These are phyloP conservation scores for Alternaria postmessia DNA, from an alignment of 2,329 filamentous ascomycete genomes.

Conservation along the genomic window DNA sequence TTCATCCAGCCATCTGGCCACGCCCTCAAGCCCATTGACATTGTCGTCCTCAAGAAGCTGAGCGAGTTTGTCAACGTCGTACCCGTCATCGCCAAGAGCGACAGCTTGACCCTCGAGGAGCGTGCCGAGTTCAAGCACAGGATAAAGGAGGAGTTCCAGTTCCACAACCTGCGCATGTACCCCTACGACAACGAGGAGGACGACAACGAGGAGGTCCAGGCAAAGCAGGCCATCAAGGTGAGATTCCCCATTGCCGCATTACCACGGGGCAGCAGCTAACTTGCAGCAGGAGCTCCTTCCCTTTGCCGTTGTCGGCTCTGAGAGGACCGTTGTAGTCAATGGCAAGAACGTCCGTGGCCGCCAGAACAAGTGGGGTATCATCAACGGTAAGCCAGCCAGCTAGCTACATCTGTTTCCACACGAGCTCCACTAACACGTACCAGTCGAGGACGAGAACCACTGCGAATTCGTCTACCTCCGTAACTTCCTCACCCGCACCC, in stretches of 20 bases:
- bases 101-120: conserved; percentile 95
- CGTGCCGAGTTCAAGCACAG: conserved; percentile 93
- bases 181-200: conserved; percentile 99
- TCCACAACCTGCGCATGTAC: conserved; percentile 99
- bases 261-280: conserved; percentile 44
- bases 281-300: conserved; percentile 80
- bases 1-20: conserved; percentile 99
- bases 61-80: conserved; percentile 99
- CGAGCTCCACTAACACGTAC: conserved; percentile 22
- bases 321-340: conserved; percentile 97
- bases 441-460: conserved; percentile 96
- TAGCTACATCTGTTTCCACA: not conserved
- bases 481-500: conserved; percentile 97
- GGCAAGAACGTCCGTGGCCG: conserved; percentile 97
- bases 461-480: conserved; percentile 99
- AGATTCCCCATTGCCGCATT: conserved; percentile 19
- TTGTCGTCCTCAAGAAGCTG: conserved; percentile 99
- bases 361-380: conserved; percentile 99
- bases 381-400: conserved; percentile 67
- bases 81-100: conserved; percentile 97
- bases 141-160: conserved; percentile 99
- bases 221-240: conserved; percentile 98
- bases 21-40: conserved; percentile 98
- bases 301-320: conserved; percentile 96
- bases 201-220: conserved; percentile 91